These are phyloP conservation scores for Metschnikowia sp. DNA, from an alignment of 805 yeast genomes.

Conservation along the genomic window DNA sequence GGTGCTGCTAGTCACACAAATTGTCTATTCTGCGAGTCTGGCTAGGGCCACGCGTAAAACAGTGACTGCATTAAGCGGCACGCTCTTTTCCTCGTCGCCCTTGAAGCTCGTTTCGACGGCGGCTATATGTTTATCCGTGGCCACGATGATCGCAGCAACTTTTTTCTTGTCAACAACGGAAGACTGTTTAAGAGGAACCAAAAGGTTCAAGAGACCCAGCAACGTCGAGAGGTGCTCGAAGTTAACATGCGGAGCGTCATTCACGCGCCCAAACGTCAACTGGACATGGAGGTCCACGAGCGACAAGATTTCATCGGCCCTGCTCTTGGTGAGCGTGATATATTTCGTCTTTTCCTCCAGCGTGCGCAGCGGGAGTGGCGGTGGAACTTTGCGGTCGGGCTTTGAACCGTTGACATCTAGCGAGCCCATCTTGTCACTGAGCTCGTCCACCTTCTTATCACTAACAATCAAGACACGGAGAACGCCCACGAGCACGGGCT, in stretches of 20 bases:
- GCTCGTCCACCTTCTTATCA: conserved; percentile 13
- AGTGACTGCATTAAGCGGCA: conserved; percentile 31
- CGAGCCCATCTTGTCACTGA: conserved; percentile 12
- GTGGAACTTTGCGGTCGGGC: conserved; percentile 6
- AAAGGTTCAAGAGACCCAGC: conserved; percentile 56
- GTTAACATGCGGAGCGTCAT: conserved; percentile 19
- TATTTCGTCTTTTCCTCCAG: conserved; percentile 29
- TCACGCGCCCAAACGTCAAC: conserved; percentile 28
- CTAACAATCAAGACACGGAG: conserved; percentile 59
- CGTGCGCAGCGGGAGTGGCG: conserved; percentile 20
- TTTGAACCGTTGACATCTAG: conserved; percentile 21
- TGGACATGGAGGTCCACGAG: conserved; percentile 39
- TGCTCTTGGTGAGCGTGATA: conserved; percentile 40
- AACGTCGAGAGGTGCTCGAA: conserved; percentile 39
- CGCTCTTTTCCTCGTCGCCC: conserved; percentile 15
- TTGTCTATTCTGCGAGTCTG: conserved; percentile 21
- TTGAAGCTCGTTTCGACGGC: conserved; percentile 20
- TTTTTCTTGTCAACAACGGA: conserved; percentile 17
- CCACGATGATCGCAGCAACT: conserved; percentile 12
- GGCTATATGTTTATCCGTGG: conserved; percentile 16
- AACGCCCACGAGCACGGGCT: conserved; percentile 59
- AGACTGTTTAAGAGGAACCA: conserved; percentile 30
- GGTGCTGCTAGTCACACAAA: background rate
- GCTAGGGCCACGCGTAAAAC: conserved; percentile 34
- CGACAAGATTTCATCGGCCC: conserved; percentile 42